A percentile compares a stretch with the other conserved stretches of the same genome.
Conservation (phyloP, 192 early-diverging fungal species). For the Umbelopsis sp. region DNA sequence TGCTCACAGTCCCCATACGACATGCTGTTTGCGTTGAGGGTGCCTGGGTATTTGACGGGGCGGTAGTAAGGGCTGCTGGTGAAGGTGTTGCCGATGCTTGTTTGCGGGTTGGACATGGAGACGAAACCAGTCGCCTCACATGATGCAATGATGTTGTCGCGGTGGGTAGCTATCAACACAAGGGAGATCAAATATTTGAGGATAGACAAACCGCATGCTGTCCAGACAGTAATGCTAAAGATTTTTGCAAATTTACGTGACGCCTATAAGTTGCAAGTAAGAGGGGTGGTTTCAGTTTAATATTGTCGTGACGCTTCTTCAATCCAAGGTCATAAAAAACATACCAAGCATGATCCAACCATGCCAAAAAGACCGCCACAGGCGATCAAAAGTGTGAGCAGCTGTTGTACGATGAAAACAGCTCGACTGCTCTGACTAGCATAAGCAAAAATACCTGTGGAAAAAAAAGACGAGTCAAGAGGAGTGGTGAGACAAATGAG, state of each 20-base stretch:
- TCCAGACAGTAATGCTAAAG: conserved; percentile 40
- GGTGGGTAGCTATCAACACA: conserved; percentile 28
- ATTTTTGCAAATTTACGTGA: conserved; percentile 38
- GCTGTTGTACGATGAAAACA: conserved; percentile 29
- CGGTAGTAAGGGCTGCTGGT: conserved; percentile 32
- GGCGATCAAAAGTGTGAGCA: conserved; percentile 35
- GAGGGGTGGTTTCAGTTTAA: background rate
- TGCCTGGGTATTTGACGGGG: conserved; percentile 36
- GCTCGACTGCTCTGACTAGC: conserved; percentile 32
- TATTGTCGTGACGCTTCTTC: too few relatives aligned
- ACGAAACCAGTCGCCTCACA: conserved; percentile 36
- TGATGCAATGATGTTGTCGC: conserved; percentile 23
- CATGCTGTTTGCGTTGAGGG: conserved; percentile 30
- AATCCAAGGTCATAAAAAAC: background rate
- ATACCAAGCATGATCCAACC: conserved; percentile 39
- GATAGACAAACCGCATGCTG: conserved; percentile 32
- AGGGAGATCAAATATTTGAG: conserved; percentile 36
- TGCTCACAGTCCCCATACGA: conserved; percentile 19
- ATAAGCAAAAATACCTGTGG: conserved; percentile 33
- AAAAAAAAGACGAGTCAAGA: background rate
- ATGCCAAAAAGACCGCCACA: conserved; percentile 36
- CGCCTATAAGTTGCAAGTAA: conserved; percentile 12
- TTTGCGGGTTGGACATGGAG: conserved; percentile 28
- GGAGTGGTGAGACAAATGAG: too few relatives aligned
- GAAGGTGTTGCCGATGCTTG: conserved; percentile 3